Conservation (phyloP, 2,329 filamentous ascomycete genomes). For the Lecanosticta acicola region DNA sequence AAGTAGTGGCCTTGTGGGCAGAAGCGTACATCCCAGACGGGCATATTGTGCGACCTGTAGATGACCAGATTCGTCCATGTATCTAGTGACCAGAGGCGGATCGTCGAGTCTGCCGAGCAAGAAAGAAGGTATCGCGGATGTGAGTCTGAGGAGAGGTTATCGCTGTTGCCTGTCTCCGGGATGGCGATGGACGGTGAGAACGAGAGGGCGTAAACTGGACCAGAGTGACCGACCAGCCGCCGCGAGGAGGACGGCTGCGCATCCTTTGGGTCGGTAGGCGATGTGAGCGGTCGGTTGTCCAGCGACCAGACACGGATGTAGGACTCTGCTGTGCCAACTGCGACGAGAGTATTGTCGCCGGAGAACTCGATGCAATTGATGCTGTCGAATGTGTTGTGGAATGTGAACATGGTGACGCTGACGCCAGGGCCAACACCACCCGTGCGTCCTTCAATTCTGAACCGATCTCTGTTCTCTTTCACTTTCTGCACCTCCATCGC, state of each 20-base stretch:
- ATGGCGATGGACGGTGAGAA: constrained; percentile 68
- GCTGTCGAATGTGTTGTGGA: constrained; percentile 91
- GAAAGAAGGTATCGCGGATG: constrained; percentile 76
- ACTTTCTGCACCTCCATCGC: constrained; percentile 91
- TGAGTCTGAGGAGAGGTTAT: constrained; percentile 43
- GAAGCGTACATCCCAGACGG: constrained; percentile 84
- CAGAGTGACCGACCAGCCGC: constrained; percentile 78
- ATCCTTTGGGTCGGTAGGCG: constrained; percentile 57
- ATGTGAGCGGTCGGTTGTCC: constrained; percentile 73
- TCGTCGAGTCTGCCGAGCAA: constrained; percentile 76
- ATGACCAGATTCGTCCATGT: constrained; percentile 88
- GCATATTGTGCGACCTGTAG: constrained; percentile 87
- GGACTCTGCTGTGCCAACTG: constrained; percentile 84
- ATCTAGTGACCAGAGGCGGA: constrained; percentile 89
- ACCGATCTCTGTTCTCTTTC: constrained; percentile 85
- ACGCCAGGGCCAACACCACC: constrained; percentile 77
- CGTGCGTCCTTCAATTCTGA: constrained; percentile 77
- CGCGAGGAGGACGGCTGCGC: constrained; percentile 61
- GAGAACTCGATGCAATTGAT: constrained; percentile 95
- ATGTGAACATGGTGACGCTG: constrained; percentile 95
- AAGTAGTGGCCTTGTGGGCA: constrained; percentile 96
- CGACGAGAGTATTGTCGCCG: constrained; percentile 79
- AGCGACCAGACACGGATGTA: constrained; percentile 94
- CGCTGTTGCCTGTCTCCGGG: constrained; percentile 28
- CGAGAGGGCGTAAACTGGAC: constrained; percentile 78